These are phyloP conservation scores for Pugionium cornutum DNA, from an alignment of 345 rosid genomes.

Conservation along the genomic window DNA sequence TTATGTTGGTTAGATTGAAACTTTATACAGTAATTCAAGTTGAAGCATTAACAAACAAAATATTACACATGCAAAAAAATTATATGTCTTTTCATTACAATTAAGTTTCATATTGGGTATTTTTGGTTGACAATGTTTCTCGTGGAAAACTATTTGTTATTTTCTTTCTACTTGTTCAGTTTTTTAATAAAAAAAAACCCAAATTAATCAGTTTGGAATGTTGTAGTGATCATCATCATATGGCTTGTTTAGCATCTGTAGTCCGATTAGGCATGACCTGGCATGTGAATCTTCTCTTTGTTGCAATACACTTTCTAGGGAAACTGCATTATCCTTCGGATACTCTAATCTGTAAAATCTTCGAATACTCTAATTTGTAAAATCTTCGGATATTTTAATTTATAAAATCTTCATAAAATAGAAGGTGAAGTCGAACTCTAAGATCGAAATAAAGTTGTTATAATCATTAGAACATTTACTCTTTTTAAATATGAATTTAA, in stretches of 20 bases:
- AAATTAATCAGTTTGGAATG: too few relatives aligned
- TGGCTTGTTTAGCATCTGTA: conserved; percentile 53
- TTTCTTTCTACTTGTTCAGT: too few relatives aligned
- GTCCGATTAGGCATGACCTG: conserved; percentile 46
- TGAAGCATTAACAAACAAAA: not conserved
- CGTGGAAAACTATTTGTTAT: too few relatives aligned
- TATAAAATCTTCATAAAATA: too few relatives aligned
- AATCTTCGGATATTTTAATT: too few relatives aligned
- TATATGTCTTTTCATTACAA: not conserved
- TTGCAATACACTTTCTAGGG: not conserved
- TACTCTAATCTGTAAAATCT: conserved; percentile 31
- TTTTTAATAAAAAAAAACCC: too few relatives aligned
- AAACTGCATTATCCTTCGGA: conserved; percentile 29
- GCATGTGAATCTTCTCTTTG: conserved; percentile 20
- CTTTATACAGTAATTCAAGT: conserved; percentile 2
- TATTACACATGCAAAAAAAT: not conserved
- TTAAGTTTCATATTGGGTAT: not conserved
- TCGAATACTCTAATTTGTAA: too few relatives aligned
- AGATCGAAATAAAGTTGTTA: too few relatives aligned
- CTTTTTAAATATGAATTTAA: too few relatives aligned
- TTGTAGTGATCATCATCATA: too few relatives aligned
- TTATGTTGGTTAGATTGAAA: conserved; percentile 8
- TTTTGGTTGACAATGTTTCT: conserved; percentile 1
- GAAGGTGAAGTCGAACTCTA: too few relatives aligned
- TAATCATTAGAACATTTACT: too few relatives aligned